These are phyloP conservation scores for Geotrichum aggregatum DNA, from an alignment of 1,139 yeast species.

Conservation along the genomic window DNA sequence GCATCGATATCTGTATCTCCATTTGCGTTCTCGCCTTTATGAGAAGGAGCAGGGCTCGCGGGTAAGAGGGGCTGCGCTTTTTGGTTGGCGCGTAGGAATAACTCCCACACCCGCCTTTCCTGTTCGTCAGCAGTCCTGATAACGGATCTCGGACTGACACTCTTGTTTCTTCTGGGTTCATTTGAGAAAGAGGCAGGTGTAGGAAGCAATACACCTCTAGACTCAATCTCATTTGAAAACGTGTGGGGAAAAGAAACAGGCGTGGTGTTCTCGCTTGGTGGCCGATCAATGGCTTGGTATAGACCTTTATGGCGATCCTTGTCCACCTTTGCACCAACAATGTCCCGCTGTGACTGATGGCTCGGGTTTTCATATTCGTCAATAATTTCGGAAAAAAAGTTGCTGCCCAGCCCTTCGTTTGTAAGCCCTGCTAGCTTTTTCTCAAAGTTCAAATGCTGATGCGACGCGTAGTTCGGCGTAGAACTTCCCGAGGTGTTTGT, in stretches of 20 bases:
- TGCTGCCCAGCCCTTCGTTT: not conserved
- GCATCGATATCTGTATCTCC: too few relatives aligned
- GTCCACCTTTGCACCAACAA: not conserved
- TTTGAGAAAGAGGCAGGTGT: too few relatives aligned
- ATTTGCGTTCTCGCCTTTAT: too few relatives aligned
- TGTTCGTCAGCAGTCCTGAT: not conserved
- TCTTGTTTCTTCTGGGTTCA: too few relatives aligned
- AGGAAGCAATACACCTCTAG: too few relatives aligned
- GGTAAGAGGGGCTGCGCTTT: not conserved
- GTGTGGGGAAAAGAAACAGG: not conserved
- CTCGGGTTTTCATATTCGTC: not conserved
- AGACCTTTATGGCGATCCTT: not conserved
- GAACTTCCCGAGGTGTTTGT: not conserved
- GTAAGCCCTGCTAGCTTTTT: too few relatives aligned
- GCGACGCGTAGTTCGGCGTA: not conserved
- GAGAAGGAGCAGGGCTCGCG: too few relatives aligned
- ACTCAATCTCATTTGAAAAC: too few relatives aligned
- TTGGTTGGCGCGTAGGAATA: constrained; percentile 1
- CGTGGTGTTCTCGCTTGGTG: not conserved
- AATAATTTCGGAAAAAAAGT: not conserved
- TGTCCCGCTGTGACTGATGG: not conserved
- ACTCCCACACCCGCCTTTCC: constrained; percentile 7
- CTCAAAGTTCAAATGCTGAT: not conserved
- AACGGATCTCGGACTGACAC: too few relatives aligned
- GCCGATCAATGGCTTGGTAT: not conserved